phyloP scores from a whole-genome alignment of 2,329 filamentous ascomycete species.

The Emmonsia crescens region DNA sequence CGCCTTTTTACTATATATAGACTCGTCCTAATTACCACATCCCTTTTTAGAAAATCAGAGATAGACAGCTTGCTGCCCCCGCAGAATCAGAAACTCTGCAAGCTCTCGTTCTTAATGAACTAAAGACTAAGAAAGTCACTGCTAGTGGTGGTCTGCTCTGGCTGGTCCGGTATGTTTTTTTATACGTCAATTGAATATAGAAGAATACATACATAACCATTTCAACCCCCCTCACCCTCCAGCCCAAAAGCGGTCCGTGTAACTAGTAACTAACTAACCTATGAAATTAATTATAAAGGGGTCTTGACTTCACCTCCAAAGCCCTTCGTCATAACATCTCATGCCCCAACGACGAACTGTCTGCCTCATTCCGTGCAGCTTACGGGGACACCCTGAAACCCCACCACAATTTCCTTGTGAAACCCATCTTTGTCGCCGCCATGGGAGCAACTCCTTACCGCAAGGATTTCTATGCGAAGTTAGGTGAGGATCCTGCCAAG shows the following conservation, averaged over 20 bases:
- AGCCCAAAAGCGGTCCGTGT: neutral
- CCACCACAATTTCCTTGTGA: conserved; percentile 79
- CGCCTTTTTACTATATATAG: neutral
- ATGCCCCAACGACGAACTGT: conserved; percentile 61
- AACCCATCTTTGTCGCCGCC: conserved; percentile 84
- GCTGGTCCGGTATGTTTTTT: conserved; percentile 62
- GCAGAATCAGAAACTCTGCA: conserved; percentile 74
- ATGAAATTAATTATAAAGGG: conserved; percentile 41
- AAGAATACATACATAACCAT: neutral
- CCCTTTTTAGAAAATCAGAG: conserved; percentile 65
- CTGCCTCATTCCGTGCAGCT: conserved; percentile 72
- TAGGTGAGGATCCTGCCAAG: conserved; percentile 45
- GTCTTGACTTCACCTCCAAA: conserved; percentile 85
- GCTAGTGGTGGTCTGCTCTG: conserved; percentile 86
- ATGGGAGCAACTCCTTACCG: conserved; percentile 91
- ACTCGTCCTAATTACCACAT: neutral
- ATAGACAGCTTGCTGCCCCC: conserved; percentile 68
- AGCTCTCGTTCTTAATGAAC: conserved; percentile 72
- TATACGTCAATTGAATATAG: neutral
- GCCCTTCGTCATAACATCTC: conserved; percentile 67
- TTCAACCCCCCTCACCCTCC: neutral
- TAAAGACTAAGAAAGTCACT: conserved; percentile 77
- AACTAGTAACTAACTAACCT: neutral
- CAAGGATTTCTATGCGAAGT: conserved; percentile 83
- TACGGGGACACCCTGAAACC: conserved; percentile 84